These are phyloP conservation scores for Glaciozyma antarctica DNA, from an alignment of 768 basidiomycete genomes.

Conservation along the genomic window DNA sequence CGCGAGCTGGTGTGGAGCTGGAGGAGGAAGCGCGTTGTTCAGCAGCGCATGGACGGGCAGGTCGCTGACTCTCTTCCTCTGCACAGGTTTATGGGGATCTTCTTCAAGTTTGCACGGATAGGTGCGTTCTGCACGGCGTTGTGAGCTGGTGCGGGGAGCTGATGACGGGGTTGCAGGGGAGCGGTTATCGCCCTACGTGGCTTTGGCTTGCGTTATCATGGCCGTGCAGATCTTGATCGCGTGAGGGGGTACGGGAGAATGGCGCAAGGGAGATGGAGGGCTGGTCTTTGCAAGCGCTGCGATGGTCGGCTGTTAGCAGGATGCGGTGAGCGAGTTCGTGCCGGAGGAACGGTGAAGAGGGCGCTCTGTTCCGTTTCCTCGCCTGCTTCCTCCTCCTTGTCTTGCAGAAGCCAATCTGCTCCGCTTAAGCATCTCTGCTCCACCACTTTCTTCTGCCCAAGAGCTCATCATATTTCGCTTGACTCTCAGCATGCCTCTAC, in stretches of 20 bases:
- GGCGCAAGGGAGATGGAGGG: too few relatives aligned
- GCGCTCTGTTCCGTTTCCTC: too few relatives aligned
- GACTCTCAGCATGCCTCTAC: too few relatives aligned
- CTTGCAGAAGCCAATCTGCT: too few relatives aligned
- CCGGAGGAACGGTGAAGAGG: too few relatives aligned
- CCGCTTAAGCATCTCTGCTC: too few relatives aligned
- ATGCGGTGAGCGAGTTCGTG: too few relatives aligned
- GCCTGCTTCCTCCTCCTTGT: too few relatives aligned
- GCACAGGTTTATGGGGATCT: constrained; percentile 71
- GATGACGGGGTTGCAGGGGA: constrained; percentile 53
- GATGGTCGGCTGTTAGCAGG: too few relatives aligned
- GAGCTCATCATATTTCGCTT: too few relatives aligned
- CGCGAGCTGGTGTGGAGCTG: not conserved
- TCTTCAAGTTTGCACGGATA: constrained; percentile 93
- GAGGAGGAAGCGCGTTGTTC: not conserved
- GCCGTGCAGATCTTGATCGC: constrained; percentile 58
- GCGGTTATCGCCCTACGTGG: constrained; percentile 89
- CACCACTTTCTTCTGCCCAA: too few relatives aligned
- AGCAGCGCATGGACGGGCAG: not conserved
- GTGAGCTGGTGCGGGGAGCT: not conserved
- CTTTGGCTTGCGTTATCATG: constrained; percentile 86
- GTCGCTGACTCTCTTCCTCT: not conserved
- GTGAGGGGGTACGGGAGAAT: not conserved
- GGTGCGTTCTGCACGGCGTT: constrained; percentile 47
- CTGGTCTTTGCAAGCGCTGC: too few relatives aligned